Evolutionary conservation across 2,329 filamentous ascomycete genomes (phyloP).

Genomic region (Polychaeton citri): DNA sequence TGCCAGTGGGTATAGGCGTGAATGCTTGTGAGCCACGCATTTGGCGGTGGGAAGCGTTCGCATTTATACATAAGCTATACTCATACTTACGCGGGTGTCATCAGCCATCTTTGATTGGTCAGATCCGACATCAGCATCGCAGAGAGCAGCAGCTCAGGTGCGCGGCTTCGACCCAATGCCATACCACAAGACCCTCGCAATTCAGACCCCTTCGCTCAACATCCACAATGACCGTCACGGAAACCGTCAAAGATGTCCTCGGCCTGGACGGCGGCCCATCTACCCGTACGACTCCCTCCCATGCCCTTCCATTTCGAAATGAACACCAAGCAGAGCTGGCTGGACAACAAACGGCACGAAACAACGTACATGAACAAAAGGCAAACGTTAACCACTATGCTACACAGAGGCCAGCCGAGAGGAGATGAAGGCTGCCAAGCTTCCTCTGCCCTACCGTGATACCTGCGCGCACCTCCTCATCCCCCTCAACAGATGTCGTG

Average conservation of each 20-base stretch:
- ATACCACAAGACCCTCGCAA: not conserved
- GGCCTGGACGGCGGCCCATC: conserved; percentile 25
- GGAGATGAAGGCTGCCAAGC: conserved; percentile 82
- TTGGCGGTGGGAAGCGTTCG: no score
- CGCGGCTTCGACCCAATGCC: not conserved
- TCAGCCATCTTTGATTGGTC: not conserved
- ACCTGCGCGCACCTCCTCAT: conserved; percentile 91
- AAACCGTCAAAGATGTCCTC: conserved; percentile 35
- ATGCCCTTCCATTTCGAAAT: conserved; percentile 1
- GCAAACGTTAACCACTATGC: not conserved
- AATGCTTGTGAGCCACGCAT: no score
- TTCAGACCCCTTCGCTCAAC: no score
- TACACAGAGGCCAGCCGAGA: conserved; percentile 62
- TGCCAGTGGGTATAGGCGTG: no score
- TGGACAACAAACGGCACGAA: no score
- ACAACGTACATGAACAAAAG: no score
- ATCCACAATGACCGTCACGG: conserved; percentile 10
- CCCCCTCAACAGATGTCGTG: conserved; percentile 87
- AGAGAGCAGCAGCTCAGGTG: not conserved
- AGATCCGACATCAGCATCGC: not conserved
- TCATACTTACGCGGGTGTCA: no score
- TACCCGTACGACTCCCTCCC: conserved; percentile 17
- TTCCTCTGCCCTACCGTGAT: conserved; percentile 86
- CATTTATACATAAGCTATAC: no score
- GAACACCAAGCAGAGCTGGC: conserved; percentile 5